Evolutionary conservation across 2,329 filamentous ascomycete species (phyloP), one percentile per base, ranked within the genome.

Genomic region (Colletotrichum gloeosporioides): DNA sequence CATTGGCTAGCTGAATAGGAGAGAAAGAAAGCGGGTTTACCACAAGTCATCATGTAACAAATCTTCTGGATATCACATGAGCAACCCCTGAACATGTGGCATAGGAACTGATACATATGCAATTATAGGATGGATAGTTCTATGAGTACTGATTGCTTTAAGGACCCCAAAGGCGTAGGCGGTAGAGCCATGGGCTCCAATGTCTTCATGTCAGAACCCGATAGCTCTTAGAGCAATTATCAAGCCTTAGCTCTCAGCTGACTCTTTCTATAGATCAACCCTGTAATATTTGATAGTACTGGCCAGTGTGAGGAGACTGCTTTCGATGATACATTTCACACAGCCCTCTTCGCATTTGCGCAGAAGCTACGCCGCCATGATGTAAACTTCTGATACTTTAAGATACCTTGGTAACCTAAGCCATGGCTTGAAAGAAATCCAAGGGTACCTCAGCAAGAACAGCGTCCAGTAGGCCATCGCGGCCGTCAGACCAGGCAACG

Each of bases 1-100:
- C 12, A 22, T 22, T 69, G 71, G 71, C 5, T 73, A 2, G 6
- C 36, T 12, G 71, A 69, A 7, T 59, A 53, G n/a, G n/a, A n/a
- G 12, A 53, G 0, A n/a, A 22, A n/a, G 3, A 53, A 53, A 25
- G 44, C 44, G n/a, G 12, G 10, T 4, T 53, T 22, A 13, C n/a
- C 44, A 22, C 10, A 22, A 22, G n/a, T 53, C 44, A 53, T 22
- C 44, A 2, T 22, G 44, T 25, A n/a, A 12, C 44, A 13, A 53
- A 25, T 13, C 13, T 53, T 53, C n/a, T 53, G 44, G 4, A 53
- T 13, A 22, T 53, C 44, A 25, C n/a, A 22, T 3, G 2, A 53
- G 16, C 0, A n/a, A 22, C 10, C 22, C 5, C n/a, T 53, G n/a
- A 53, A n/a, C 0, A 53, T 9, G 13, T 22, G n/a, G 44, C n/a